A percentile compares a stretch with the other conserved stretches of the same genome.
Conservation (phyloP, 2,329 filamentous ascomycete species). For the Pyrenophora seminiperda region DNA sequence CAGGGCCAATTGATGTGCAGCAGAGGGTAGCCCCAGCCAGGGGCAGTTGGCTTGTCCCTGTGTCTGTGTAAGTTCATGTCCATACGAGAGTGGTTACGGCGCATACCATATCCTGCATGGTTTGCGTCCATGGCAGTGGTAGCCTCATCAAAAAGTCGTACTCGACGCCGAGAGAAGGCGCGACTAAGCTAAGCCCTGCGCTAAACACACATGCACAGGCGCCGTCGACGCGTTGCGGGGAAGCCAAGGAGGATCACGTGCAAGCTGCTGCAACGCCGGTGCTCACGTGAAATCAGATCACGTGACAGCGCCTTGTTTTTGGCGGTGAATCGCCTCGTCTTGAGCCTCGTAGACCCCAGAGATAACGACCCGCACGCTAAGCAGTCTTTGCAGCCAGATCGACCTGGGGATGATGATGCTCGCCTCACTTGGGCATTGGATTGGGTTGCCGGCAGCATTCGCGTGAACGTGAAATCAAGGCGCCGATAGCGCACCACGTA, state of each 20-base stretch:
- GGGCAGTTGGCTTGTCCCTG: slow-evolving; percentile 45
- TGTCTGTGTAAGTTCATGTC: slow-evolving; percentile 13
- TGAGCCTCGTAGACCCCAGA: too few species aligned
- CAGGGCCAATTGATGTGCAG: slow-evolving; percentile 82
- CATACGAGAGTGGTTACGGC: not conserved
- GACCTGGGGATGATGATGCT: slow-evolving; percentile 1
- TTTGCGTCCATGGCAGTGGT: slow-evolving; percentile 31
- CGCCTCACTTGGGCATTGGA: slow-evolving; percentile 1
- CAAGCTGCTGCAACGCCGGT: not conserved
- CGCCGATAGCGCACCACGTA: slow-evolving; percentile 10
- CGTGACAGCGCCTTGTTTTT: too few species aligned
- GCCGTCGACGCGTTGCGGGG: slow-evolving; percentile 26
- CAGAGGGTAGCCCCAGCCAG: slow-evolving; percentile 73
- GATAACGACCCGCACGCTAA: not conserved
- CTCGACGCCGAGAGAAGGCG: slow-evolving; percentile 17
- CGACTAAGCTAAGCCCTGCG: slow-evolving; percentile 17
- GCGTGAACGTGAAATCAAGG: not conserved
- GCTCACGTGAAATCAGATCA: not conserved
- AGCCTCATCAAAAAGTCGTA: slow-evolving; percentile 23
- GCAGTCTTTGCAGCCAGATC: slow-evolving; percentile 4
- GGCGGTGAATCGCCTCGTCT: too few species aligned
- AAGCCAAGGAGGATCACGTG: slow-evolving; percentile 10
- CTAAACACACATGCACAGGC: not conserved
- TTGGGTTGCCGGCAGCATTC: too few species aligned
- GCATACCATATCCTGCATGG: slow-evolving; percentile 38